A percentile compares a stretch with the other conserved stretches of the same genome.
These are phyloP conservation scores for Mucor sp. DNA, from an alignment of 371 early-diverging fungal genomes.

Conservation along the genomic window DNA sequence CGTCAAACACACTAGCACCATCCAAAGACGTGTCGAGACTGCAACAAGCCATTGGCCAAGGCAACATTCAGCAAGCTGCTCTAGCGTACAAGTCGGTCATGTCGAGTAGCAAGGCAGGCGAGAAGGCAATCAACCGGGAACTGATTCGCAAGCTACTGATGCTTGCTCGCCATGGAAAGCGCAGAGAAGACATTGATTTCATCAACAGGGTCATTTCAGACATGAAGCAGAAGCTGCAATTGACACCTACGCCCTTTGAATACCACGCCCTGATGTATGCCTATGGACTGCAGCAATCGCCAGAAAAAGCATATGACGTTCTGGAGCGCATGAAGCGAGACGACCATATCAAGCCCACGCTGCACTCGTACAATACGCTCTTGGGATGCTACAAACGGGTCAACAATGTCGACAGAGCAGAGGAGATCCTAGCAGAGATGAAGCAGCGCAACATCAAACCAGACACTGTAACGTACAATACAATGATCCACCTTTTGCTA, in stretches of 20 bases:
- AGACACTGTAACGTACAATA: slow-evolving; percentile 53
- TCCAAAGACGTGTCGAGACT: not conserved
- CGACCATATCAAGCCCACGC: slow-evolving; percentile 21
- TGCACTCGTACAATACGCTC: slow-evolving; percentile 53
- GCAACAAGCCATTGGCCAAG: slow-evolving; percentile 7
- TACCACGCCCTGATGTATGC: slow-evolving; percentile 44
- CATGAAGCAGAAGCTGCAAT: slow-evolving; percentile 16
- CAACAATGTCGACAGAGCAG: slow-evolving; percentile 37
- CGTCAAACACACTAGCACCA: not conserved
- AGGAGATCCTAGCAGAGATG: slow-evolving; percentile 44
- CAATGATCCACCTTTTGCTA: slow-evolving; percentile 33
- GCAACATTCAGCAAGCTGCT: slow-evolving; percentile 7
- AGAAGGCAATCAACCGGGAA: slow-evolving; percentile 16
- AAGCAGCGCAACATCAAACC: slow-evolving; percentile 21
- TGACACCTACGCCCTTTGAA: slow-evolving; percentile 30
- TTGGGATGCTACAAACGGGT: slow-evolving; percentile 51
- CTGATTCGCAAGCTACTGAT: slow-evolving; percentile 22
- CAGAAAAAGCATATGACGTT: slow-evolving; percentile 25
- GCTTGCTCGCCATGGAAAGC: slow-evolving; percentile 24
- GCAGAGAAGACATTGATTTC: slow-evolving; percentile 26
- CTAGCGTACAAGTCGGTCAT: slow-evolving; percentile 7
- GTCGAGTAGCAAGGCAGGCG: not conserved
- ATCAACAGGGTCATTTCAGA: slow-evolving; percentile 21
- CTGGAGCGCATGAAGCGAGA: slow-evolving; percentile 33
- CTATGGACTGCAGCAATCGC: slow-evolving; percentile 33